These are phyloP conservation scores for Rhododendron mucronatum DNA, from an alignment of 148 eudicot genomes.

Conservation along the genomic window DNA sequence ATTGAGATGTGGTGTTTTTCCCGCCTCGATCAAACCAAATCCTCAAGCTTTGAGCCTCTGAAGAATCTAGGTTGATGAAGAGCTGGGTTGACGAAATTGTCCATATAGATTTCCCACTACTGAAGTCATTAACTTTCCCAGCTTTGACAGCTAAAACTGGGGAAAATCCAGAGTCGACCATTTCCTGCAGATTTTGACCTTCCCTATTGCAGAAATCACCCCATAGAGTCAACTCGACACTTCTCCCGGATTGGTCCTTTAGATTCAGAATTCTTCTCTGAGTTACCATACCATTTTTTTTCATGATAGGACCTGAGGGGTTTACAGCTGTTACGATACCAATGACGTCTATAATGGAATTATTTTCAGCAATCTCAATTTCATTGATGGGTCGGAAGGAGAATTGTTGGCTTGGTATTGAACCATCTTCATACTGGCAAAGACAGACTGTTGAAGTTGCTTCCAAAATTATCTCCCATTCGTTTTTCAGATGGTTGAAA, in stretches of 20 bases:
- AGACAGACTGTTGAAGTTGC: constrained; percentile 74
- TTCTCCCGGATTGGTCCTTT: constrained; percentile 83
- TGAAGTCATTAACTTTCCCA: constrained; percentile 78
- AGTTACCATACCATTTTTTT: constrained; percentile 99
- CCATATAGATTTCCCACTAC: constrained; percentile 60
- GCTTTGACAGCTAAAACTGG: constrained; percentile 91
- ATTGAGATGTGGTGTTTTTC: constrained; percentile 52
- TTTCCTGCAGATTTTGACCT: constrained; percentile 81
- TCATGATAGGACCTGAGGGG: constrained; percentile 82
- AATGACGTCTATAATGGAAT: constrained; percentile 77
- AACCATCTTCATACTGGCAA: constrained; percentile 87
- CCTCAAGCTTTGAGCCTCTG: constrained; percentile 58
- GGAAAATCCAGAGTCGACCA: constrained; percentile 56
- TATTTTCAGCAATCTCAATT: constrained; percentile 73
- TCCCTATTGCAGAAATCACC: constrained; percentile 94
- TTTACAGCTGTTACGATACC: constrained; percentile 71
- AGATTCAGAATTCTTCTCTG: constrained; percentile 72
- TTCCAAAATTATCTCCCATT: constrained; percentile 96
- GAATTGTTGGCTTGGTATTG: constrained; percentile 88
- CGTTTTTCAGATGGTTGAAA: constrained; percentile 91
- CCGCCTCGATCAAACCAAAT: constrained; percentile 78
- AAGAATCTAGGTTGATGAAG: constrained; percentile 71
- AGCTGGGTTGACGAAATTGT: constrained; percentile 81
- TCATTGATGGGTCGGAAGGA: constrained; percentile 75
- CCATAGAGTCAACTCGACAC: constrained; percentile 94